Base-by-base conservation (phyloP, 1,139 yeast genomes). In the Spathaspora sp. region DNA sequence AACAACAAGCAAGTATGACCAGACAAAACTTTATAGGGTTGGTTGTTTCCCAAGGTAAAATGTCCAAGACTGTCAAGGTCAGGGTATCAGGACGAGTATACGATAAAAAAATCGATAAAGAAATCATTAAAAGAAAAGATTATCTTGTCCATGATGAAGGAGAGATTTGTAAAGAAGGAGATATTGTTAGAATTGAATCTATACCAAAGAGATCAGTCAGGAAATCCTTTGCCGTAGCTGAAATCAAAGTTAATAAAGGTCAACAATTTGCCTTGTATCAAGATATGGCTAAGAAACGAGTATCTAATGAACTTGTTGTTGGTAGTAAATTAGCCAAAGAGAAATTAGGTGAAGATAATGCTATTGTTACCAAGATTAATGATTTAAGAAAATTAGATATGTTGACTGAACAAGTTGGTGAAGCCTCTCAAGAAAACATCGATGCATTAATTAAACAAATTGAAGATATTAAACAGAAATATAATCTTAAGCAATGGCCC, bases 21-120 rank as follows among this genome's bases (percentile, higher is more conserved):
- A 84, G 89, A 68, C 96, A 89, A 59, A 89, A 89, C 64, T 89
- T 91, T 61, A 74, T 89, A 46, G 99, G 99, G 45, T 83, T 89
- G 65, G 98, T 93, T 56, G 84, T 89, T 37, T 89, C 97, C 47
- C 97, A 90, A 64, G 98, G 98, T 41, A 89, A 89, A 65, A 91
- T 91, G 97, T 78, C 80, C 67, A 93, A 93, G 74, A 91, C 98
- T 53, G 91, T 93, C 54, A 91, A 90, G 72, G 98, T 93, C 51
- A 81, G 97, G 50, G 93, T 93, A 39, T 87, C 86, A 63, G 81
- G 80, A 39, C 82, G 79, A 58, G 74, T 78, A 37, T 87, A 84
- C 70, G 86, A 88, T 64, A 78, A 78, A 53, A 72, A 76, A 52
- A 81, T 89, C 55, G 87, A 87, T 64, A 87, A 87, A 67, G 90